phyloP scores from a whole-genome alignment of 371 early-diverging fungal genomes.

The Rhizopus arrhizus region DNA sequence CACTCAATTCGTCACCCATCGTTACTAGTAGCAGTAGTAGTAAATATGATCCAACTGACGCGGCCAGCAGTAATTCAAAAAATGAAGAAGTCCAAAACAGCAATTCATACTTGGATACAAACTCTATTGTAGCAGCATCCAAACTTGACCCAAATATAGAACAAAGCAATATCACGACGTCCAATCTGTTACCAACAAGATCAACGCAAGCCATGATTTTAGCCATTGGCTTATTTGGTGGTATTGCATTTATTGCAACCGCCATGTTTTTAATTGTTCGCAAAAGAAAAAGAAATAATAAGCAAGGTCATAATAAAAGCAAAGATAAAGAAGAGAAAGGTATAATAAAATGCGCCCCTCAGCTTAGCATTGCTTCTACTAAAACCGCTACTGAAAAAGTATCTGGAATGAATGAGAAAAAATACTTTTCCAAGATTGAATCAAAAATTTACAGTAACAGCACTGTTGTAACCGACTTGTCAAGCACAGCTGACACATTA shows the following conservation, averaged over 20 bases:
- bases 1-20: too few relatives aligned
- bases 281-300: constrained; percentile 12
- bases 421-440: neutral
- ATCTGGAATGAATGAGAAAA: neutral
- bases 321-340: neutral
- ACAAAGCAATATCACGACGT: neutral
- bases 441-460: neutral
- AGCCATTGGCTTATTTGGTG: constrained; percentile 19
- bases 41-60: too few relatives aligned
- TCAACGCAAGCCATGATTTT: constrained; percentile 9
- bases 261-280: constrained; percentile 18
- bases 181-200: neutral
- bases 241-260: constrained; percentile 18
- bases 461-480: neutral
- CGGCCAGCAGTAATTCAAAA: too few relatives aligned
- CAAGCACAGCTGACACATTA: neutral
- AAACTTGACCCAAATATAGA: constrained; percentile 79
- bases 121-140: constrained; percentile 70
- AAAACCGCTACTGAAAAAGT: neutral
- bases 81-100: too few relatives aligned
- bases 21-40: too few relatives aligned
- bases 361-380: neutral
- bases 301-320: neutral
- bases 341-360: neutral
- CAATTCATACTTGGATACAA: neutral